Conservation (phyloP, 768 basidiomycete genomes). For the Tulasnella sp. region DNA sequence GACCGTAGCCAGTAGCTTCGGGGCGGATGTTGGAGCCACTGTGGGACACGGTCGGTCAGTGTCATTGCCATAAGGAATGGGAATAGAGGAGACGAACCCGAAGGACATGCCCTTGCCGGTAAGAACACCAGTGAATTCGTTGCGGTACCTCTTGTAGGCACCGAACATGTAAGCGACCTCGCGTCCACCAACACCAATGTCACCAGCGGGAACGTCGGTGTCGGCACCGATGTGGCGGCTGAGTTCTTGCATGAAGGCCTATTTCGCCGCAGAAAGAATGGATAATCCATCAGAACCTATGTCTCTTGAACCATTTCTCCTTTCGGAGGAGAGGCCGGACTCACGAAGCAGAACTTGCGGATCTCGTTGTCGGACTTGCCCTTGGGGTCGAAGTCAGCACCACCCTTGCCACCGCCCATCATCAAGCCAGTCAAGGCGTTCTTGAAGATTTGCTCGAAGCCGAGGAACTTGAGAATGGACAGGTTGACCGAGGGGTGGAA, state of each 20-base stretch:
- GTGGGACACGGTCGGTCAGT: background rate
- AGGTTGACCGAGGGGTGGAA: conserved; percentile 80
- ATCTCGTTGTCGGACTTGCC: conserved; percentile 77
- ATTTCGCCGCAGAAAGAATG: background rate
- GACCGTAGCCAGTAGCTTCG: conserved; percentile 72
- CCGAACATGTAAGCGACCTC: conserved; percentile 80
- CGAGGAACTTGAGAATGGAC: conserved; percentile 82
- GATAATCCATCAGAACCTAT: background rate
- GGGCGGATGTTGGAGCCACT: conserved; percentile 72
- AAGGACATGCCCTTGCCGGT: conserved; percentile 72
- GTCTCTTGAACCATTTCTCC: background rate
- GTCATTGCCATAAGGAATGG: background rate
- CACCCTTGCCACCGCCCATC: conserved; percentile 83
- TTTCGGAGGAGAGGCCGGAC: conserved; percentile 38
- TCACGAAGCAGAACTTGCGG: conserved; percentile 63
- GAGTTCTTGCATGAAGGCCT: conserved; percentile 75
- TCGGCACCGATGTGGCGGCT: conserved; percentile 70
- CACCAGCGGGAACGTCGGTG: conserved; percentile 75
- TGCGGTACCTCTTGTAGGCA: conserved; percentile 72
- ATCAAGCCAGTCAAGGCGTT: conserved; percentile 75
- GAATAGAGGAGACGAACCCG: conserved; percentile 42
- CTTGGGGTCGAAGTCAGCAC: conserved; percentile 81
- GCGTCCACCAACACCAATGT: conserved; percentile 75
- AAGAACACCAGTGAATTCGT: conserved; percentile 70
- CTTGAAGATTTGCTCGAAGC: conserved; percentile 81